Conservation (phyloP, 1,139 yeast species). For the Debaryomycetaceae sp. region DNA sequence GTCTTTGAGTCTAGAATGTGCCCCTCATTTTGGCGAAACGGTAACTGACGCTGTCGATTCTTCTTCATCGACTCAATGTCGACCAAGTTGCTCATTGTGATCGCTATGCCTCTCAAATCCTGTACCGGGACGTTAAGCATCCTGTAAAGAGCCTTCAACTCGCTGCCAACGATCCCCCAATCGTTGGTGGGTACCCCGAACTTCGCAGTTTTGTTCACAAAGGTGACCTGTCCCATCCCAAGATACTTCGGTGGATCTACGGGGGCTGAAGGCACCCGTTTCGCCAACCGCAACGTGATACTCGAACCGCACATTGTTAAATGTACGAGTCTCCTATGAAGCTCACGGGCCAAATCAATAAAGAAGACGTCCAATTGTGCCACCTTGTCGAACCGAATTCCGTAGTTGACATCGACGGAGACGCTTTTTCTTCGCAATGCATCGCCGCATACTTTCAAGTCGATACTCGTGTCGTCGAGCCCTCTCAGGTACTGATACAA, state of each 20-base stretch:
- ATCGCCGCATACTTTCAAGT: slow-evolving; percentile 44
- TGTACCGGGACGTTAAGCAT: slow-evolving; percentile 55
- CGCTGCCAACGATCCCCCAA: slow-evolving; percentile 56
- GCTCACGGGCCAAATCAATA: slow-evolving; percentile 53
- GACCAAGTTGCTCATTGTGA: slow-evolving; percentile 57
- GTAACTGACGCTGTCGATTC: slow-evolving; percentile 39
- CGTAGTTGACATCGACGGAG: slow-evolving; percentile 90
- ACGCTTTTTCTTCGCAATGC: slow-evolving; percentile 62
- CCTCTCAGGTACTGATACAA: slow-evolving; percentile 63
- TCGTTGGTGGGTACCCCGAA: slow-evolving; percentile 67
- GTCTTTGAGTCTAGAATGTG: background rate
- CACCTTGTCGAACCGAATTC: slow-evolving; percentile 64
- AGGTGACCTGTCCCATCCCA: slow-evolving; percentile 81
- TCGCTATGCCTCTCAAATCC: slow-evolving; percentile 76
- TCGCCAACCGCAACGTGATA: slow-evolving; percentile 61
- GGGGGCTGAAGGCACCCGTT: slow-evolving; percentile 63
- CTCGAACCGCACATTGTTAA: slow-evolving; percentile 51
- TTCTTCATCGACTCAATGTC: slow-evolving; percentile 28
- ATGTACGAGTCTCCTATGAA: slow-evolving; percentile 47
- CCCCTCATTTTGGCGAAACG: slow-evolving; percentile 19
- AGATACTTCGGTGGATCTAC: slow-evolving; percentile 69
- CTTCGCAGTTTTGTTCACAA: slow-evolving; percentile 52
- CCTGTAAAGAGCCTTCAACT: slow-evolving; percentile 54
- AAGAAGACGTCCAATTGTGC: slow-evolving; percentile 64
- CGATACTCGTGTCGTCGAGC: slow-evolving; percentile 56